Base-by-base conservation (phyloP, 2,329 filamentous ascomycete species). In the Coniochaeta hoffmannii region DNA sequence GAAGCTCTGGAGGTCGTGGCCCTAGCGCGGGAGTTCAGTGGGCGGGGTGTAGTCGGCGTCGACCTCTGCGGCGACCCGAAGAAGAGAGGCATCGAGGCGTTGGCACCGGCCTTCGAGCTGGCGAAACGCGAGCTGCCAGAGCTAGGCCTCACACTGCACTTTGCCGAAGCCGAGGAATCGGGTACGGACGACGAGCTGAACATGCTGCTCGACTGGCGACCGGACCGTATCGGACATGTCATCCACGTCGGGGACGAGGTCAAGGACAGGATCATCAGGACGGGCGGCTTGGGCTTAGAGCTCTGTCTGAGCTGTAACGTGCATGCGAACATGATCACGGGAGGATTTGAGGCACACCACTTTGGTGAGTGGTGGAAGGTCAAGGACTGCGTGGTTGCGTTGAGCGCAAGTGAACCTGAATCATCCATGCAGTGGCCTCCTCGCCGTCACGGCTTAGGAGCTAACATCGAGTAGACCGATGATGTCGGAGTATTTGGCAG, bases 401-500 rank as follows among this genome's bases (percentile, higher is more conserved):
- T 93, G 49, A 86, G 82, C 63, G 88, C 91, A 72, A 74, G 87
- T 12, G 28, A 38, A 53, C 54, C 50, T 54, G 50, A 35, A 30
- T 12, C 9, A n/a, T 28, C 14, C 41, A 28, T 17, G 19, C 14
- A 12, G 2, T 6, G 15, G 19, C 6, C 28, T 14, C n/a, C 22
- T 5, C 8, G 11, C 22, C 41, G 9, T 28, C 15, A 12, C 19
- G 1, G 6, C 3, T n/a, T n/a, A n/a, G 6, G 2, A 10, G 10
- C 35, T 54, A 19, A 49, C 35, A 15, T 50, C 50, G 38, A 50
- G 31, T 12, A 91, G 87, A 94, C 89, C 1, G 90, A 94, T 65
- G 89, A 94, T 63, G 86, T 93, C 10, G 90, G 89, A 1, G 83
- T 94, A 22, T 94, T 94, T 63, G 86, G 85, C 52, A 92, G 87